Conservation (phyloP, 2,329 filamentous ascomycete species). For the Colletotrichum sojae region DNA sequence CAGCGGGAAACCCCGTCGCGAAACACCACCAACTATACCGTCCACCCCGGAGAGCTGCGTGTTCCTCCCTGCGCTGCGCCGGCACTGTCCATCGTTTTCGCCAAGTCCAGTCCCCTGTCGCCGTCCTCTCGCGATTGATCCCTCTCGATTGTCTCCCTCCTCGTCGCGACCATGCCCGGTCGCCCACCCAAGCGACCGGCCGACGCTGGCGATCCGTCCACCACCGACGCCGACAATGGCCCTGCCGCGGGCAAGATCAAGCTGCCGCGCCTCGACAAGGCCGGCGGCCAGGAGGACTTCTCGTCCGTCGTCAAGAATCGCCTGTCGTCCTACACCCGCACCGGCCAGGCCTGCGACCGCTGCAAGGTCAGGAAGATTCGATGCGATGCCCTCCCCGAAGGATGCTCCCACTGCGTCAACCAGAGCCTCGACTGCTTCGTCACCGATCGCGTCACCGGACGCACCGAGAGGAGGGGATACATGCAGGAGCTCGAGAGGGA, state of each 20-base stretch:
- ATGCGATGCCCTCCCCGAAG: constrained; percentile 84
- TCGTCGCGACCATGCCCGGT: constrained; percentile 47
- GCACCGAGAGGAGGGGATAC: constrained; percentile 84
- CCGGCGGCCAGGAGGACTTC: constrained; percentile 60
- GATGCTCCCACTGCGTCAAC: constrained; percentile 85
- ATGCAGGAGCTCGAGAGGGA: constrained; percentile 82
- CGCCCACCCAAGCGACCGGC: constrained; percentile 61
- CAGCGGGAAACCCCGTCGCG: constrained; percentile 39
- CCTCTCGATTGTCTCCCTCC: background rate
- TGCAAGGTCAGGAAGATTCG: constrained; percentile 93
- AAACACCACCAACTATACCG: background rate
- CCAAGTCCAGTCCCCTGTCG: too few species aligned
- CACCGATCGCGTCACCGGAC: constrained; percentile 88
- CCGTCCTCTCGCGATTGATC: background rate
- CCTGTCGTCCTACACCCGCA: constrained; percentile 71
- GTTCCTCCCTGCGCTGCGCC: too few species aligned
- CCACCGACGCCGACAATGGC: constrained; percentile 36
- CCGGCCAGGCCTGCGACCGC: constrained; percentile 89
- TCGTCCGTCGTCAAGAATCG: constrained; percentile 70
- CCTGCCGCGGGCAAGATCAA: constrained; percentile 58
- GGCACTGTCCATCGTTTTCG: too few species aligned
- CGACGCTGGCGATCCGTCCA: constrained; percentile 53
- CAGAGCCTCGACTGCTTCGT: constrained; percentile 85
- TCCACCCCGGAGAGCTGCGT: too few species aligned
- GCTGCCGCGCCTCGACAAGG: constrained; percentile 63